These are phyloP conservation scores for Nemania diffusa DNA, from an alignment of 2,329 filamentous ascomycete genomes.

Conservation along the genomic window DNA sequence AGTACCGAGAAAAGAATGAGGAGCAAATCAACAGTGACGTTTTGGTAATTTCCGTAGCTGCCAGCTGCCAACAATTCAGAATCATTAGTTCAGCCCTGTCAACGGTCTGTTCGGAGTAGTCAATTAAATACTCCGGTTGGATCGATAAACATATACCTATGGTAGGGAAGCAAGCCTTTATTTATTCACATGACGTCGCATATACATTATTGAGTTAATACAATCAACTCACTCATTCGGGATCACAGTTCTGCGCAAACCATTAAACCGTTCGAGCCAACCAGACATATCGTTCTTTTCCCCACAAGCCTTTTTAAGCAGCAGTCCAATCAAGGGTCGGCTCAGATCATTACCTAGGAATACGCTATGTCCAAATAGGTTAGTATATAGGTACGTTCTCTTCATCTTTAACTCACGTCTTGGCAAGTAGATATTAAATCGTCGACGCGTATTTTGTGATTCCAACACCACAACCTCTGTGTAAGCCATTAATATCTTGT, in stretches of 20 bases:
- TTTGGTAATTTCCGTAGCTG: constrained; percentile 5
- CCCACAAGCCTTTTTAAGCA: constrained; percentile 17
- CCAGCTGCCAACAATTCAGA: constrained; percentile 13
- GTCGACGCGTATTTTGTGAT: constrained; percentile 5
- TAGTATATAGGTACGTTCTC: constrained; percentile 2
- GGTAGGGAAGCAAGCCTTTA: not conserved
- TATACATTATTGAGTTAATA: no score
- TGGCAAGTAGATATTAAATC: constrained; percentile 13
- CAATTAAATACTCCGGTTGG: no score
- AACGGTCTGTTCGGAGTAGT: no score
- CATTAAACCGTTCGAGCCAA: constrained; percentile 2
- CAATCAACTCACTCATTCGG: no score
- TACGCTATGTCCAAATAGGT: not conserved
- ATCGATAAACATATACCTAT: not conserved
- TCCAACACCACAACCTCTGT: not conserved
- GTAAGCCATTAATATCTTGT: not conserved
- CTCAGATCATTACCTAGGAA: not conserved
- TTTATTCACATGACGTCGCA: not conserved
- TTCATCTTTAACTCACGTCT: constrained; percentile 5
- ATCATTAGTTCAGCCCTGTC: not conserved
- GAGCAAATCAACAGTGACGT: constrained; percentile 19
- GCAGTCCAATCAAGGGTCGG: not conserved
- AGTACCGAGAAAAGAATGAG: not conserved
- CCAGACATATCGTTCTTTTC: constrained; percentile 5
- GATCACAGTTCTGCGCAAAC: no score